Percentiles rank a stretch among this genome's conserved stretches.
These are phyloP conservation scores for Magnusiomyces fungicola DNA, from an alignment of 1,139 yeast genomes.

Conservation along the genomic window DNA sequence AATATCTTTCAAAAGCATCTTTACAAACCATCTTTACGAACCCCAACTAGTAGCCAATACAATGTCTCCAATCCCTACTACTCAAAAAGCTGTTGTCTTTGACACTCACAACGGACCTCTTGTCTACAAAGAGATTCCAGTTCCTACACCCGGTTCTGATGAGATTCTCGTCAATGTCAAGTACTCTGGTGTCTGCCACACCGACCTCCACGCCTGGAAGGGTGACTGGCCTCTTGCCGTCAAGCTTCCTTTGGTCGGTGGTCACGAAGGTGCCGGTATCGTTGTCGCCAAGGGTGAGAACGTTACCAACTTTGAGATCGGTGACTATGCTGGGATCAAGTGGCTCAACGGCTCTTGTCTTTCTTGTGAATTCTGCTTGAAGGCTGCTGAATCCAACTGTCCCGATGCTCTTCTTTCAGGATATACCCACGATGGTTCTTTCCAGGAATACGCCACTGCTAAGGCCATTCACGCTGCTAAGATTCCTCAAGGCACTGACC, in stretches of 20 bases:
- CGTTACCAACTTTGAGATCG: constrained; percentile 63
- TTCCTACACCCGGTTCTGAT: constrained; percentile 52
- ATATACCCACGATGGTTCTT: constrained; percentile 74
- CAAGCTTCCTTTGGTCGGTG: constrained; percentile 67
- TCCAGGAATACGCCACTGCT: constrained; percentile 80
- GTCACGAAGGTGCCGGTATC: constrained; percentile 84
- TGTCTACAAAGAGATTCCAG: constrained; percentile 54
- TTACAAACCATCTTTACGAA: neutral
- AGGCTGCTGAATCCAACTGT: constrained; percentile 64
- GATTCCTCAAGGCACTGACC: constrained; percentile 61
- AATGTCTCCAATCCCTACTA: constrained; percentile 43
- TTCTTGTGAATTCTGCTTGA: constrained; percentile 65
- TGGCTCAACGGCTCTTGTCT: constrained; percentile 66
- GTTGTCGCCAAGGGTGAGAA: constrained; percentile 66
- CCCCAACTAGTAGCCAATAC: too few species aligned
- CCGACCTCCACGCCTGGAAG: constrained; percentile 65
- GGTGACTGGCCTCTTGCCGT: constrained; percentile 65
- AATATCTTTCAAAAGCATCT: too few species aligned
- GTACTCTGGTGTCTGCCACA: constrained; percentile 64
- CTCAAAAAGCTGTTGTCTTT: constrained; percentile 67
- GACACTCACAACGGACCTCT: constrained; percentile 62
- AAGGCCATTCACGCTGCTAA: constrained; percentile 82
- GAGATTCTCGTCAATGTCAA: constrained; percentile 55
- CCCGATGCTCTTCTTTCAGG: constrained; percentile 63
- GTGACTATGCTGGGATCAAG: constrained; percentile 73